A percentile compares a stretch with the other conserved stretches of the same genome.
phyloP scores from a whole-genome alignment of 148 eudicot genomes.

The Rhododendron williamsianum region DNA sequence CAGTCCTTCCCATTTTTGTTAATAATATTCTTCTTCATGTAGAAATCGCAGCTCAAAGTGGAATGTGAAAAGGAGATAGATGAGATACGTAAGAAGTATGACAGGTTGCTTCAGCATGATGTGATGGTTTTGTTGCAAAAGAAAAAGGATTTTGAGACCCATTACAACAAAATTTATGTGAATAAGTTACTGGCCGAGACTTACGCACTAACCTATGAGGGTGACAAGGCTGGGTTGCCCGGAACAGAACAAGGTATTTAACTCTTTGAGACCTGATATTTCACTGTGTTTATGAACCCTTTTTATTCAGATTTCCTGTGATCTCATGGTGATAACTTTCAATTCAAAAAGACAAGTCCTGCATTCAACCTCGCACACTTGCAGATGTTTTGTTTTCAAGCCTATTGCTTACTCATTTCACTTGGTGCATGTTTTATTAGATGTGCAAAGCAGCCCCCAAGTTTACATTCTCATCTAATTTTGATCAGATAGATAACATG shows the following conservation, averaged over 20 bases:
- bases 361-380: background rate
- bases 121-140: slow-evolving; percentile 27
- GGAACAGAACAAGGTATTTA: slow-evolving; percentile 15
- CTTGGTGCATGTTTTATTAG: background rate
- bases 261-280: background rate
- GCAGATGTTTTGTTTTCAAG: background rate
- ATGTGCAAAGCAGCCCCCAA: background rate
- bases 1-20: background rate
- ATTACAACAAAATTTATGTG: slow-evolving; percentile 22
- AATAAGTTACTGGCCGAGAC: slow-evolving; percentile 38
- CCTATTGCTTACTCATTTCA: background rate
- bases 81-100: slow-evolving; percentile 44
- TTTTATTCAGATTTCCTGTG: background rate
- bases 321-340: background rate
- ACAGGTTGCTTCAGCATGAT: slow-evolving; percentile 24
- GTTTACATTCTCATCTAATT: background rate
- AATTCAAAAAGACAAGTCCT: background rate
- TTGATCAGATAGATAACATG: background rate
- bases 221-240: background rate
- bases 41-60: slow-evolving; percentile 32
- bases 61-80: slow-evolving; percentile 43
- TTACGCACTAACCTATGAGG: background rate
- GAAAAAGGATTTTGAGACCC: slow-evolving; percentile 25
- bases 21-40: slow-evolving; percentile 12
- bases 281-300: background rate